Base-by-base conservation (phyloP, 805 yeast genomes). In the Starmerella kuoi region DNA sequence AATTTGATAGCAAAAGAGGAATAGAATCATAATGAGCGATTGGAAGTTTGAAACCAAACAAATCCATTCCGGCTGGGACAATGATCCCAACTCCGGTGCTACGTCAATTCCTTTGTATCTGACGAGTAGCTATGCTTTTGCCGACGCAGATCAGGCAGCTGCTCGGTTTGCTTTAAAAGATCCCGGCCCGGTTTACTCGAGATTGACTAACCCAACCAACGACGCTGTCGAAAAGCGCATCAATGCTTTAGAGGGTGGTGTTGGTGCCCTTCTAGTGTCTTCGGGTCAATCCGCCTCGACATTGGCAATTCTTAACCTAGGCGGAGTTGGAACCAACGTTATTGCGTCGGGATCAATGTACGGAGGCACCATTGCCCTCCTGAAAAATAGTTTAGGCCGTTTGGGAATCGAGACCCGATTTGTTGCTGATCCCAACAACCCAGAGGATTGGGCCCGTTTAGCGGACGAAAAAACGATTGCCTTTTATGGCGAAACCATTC, bases 251-350 rank as follows among this genome's bases (percentile, higher is more conserved):
- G 98, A 88, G 65, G 79, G 81, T 44, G 98, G 97, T 58, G 78
- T 77, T 39, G 94, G 81, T 46, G 97, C 94, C 3, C 65, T 88
- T 42, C 93, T 95, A 5, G 79, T 80, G 21, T 63, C 94, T 19
- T 86, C 96, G n/a, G 98, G 98, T 48, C 95, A 87, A 66, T 88
- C 96, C 41, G 96, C 97, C 22, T 71, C 82, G 27, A 84, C 84
- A 43, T 70, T 86, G 53, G 93, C 95, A 30, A 85, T 80, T 53
- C 62, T 74, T 42, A 48, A 48, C 40, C 30, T 48, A 3, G 52
- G 47, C n/a, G 49, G 49, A 5, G 40, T 32, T n/a, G 97, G 97
- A 55, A 94, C 85, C 60, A 91, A 91, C 66, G 73, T 88, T 52
- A 74, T 88, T 42, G 78, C 95, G 24, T 79, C 95, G 20, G 74